Evolutionary conservation across 768 basidiomycete species (phyloP).

Genomic region (Auriscalpium microsporum): DNA sequence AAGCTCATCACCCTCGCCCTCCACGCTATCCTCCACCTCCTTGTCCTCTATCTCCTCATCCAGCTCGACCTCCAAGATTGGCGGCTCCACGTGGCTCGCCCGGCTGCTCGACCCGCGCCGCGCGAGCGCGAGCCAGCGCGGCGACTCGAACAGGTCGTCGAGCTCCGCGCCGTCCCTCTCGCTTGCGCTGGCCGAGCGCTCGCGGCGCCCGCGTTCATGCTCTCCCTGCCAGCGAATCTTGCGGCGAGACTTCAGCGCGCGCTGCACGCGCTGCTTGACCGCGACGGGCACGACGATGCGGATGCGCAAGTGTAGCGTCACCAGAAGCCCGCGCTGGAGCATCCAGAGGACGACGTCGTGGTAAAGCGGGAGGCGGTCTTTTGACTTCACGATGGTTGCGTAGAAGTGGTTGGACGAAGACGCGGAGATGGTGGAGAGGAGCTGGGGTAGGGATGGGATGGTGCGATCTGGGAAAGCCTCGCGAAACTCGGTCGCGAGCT

Average conservation of each 20-base stretch:
- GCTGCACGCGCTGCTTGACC: conserved; percentile 64
- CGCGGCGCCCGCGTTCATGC: conserved; percentile 10
- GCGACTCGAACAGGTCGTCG: conserved; percentile 4
- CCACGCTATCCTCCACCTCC: conserved; percentile 21
- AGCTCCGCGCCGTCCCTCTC: background rate
- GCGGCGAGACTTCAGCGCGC: conserved; percentile 24
- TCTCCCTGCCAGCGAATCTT: conserved; percentile 28
- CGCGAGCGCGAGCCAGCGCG: conserved; percentile 43
- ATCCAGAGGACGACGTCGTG: conserved; percentile 87
- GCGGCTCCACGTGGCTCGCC: conserved; percentile 16
- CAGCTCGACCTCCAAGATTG: conserved; percentile 20
- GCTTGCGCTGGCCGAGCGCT: conserved; percentile 11
- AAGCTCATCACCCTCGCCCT: conserved; percentile 28
- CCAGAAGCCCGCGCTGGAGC: conserved; percentile 76
- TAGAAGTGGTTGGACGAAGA: conserved; percentile 72
- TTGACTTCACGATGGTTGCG: conserved; percentile 62
- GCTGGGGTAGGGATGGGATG: conserved; percentile 61
- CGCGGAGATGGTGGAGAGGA: conserved; percentile 70
- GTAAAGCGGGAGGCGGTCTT: conserved; percentile 61
- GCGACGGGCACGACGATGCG: conserved; percentile 72
- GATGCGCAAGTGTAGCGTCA: conserved; percentile 78
- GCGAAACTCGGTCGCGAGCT: conserved; percentile 53
- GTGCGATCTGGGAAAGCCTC: conserved; percentile 46
- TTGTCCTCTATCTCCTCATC: conserved; percentile 21
- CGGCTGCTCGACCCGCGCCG: conserved; percentile 44